phyloP scores from a whole-genome alignment of 305 asterid genomes.

The Fraxinus paxiana region DNA sequence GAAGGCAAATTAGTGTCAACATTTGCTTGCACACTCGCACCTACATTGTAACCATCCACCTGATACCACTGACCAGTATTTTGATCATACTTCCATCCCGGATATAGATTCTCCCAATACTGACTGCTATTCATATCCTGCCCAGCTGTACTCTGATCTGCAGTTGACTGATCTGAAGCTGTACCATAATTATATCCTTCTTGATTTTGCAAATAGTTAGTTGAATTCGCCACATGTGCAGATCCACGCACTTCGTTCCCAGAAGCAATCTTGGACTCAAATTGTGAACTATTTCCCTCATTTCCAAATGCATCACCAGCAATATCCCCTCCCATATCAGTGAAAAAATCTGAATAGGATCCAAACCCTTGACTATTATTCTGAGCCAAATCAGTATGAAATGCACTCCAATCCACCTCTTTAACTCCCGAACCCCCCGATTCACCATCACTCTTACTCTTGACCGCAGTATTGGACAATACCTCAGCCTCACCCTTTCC shows the following conservation, averaged over 20 bases:
- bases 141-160: conserved; percentile 42
- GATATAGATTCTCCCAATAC: conserved; percentile 78
- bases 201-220: conserved; percentile 32
- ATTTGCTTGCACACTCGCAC: conserved; percentile 37
- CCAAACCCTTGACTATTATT: conserved; percentile 63
- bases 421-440: conserved; percentile 31
- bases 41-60: conserved; percentile 52
- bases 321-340: conserved; percentile 49
- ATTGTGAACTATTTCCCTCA: conserved; percentile 27
- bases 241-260: conserved; percentile 37
- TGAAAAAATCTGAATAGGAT: conserved; percentile 75
- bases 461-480: neutral
- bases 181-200: conserved; percentile 38
- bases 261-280: conserved; percentile 32
- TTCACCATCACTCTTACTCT: conserved; percentile 17
- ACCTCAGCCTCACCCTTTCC: conserved; percentile 11
- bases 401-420: conserved; percentile 53
- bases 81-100: conserved; percentile 82
- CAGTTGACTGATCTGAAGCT: conserved; percentile 36
- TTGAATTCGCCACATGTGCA: conserved; percentile 29
- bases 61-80: conserved; percentile 82
- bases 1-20: conserved; percentile 32
- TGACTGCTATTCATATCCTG: conserved; percentile 53
- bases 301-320: conserved; percentile 42
- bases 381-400: conserved; percentile 29